phyloP scores from a whole-genome alignment of 73 alveolate genomes.

The Paramecium primaurelia region DNA sequence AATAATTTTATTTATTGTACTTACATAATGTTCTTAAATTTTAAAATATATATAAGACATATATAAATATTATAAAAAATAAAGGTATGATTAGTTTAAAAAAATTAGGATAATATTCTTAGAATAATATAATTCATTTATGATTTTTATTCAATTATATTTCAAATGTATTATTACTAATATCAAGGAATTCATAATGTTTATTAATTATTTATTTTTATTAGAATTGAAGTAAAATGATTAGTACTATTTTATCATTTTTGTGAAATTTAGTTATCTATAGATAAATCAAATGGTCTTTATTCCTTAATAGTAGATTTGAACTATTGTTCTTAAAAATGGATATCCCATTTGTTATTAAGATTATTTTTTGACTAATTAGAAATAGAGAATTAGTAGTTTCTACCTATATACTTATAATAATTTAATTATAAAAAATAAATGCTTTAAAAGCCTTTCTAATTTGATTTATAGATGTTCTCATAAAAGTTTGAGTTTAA shows the following conservation, averaged over 20 bases:
- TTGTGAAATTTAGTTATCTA: neutral
- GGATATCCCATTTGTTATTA: neutral
- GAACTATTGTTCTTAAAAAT: neutral
- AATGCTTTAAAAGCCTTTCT: neutral
- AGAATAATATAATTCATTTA: no score
- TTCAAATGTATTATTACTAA: no score
- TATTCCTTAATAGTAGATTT: neutral
- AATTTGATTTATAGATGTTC: neutral
- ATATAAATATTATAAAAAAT: no score
- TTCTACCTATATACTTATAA: neutral
- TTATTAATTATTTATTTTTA: neutral
- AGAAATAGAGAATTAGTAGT: neutral
- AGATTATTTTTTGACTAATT: neutral
- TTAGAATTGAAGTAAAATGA: neutral
- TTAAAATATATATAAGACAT: neutral
- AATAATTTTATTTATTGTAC: no score
- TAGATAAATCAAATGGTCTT: neutral
- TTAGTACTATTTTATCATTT: neutral
- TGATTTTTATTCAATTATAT: no score
- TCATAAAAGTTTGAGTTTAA: neutral
- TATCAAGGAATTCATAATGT: neutral
- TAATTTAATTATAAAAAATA: neutral
- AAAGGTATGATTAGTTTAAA: no score
- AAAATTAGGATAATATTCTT: neutral
- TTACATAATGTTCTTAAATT: neutral